Conservation (phyloP, 495 filamentous ascomycete genomes). For the Penicillium cataractarum region DNA sequence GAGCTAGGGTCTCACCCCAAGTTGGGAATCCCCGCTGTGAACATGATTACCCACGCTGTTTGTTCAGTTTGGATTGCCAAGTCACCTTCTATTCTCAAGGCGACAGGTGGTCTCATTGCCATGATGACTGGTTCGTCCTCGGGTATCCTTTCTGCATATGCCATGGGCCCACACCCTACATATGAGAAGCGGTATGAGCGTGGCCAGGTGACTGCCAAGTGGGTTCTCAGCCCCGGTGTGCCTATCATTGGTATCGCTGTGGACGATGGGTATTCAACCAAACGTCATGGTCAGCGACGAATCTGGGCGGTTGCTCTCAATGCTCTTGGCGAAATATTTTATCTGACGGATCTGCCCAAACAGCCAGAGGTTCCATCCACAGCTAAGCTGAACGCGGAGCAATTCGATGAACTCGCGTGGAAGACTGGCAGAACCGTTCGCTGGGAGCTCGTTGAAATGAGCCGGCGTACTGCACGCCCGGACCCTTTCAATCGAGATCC, state of each 20-base stretch:
- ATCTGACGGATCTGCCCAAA: conserved; percentile 68
- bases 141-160: conserved; percentile 83
- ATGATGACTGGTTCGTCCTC: conserved; percentile 84
- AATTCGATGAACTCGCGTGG: conserved; percentile 73
- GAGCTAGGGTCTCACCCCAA: conserved; percentile 49
- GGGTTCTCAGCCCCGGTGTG: conserved; percentile 89
- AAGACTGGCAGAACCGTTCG: conserved; percentile 72
- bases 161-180: conserved; percentile 68
- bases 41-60: conserved; percentile 61
- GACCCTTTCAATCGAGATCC: conserved; percentile 66
- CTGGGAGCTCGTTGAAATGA: conserved; percentile 80
- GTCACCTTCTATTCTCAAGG: conserved; percentile 65
- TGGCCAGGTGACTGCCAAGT: conserved; percentile 80
- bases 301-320: conserved; percentile 89
- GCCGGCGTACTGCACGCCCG: conserved; percentile 67
- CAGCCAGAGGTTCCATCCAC: conserved; percentile 35
- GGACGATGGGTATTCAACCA: conserved; percentile 75
- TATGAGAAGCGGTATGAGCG: conserved; percentile 67
- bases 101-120: conserved; percentile 77
- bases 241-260: conserved; percentile 86
- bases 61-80: conserved; percentile 93
- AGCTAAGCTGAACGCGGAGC: conserved; percentile 39
- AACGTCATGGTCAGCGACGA: conserved; percentile 67
- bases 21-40: conserved; percentile 74
- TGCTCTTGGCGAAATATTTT: conserved; percentile 89